phyloP scores from a whole-genome alignment of 202 grass and related monocot species.

The Bolboschoenoplectus hybrid region DNA sequence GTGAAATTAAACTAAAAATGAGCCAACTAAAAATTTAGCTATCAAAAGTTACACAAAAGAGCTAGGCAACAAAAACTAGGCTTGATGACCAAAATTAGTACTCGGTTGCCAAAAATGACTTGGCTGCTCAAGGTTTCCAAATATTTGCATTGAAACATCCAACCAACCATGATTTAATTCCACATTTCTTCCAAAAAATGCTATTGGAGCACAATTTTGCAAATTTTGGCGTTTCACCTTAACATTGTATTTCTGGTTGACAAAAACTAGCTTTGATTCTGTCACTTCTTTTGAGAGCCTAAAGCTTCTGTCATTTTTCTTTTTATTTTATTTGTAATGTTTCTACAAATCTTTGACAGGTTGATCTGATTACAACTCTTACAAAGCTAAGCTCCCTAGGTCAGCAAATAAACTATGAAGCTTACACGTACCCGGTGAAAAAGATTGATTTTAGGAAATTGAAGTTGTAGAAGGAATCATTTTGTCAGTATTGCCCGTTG shows the following conservation, averaged over 20 bases:
- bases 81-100: not conserved
- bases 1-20: not conserved
- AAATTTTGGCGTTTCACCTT: not conserved
- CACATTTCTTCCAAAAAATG: not conserved
- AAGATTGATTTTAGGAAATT: constrained; percentile 84
- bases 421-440: constrained; percentile 79
- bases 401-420: constrained; percentile 94
- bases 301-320: constrained; percentile 1
- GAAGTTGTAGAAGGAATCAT: constrained; percentile 56
- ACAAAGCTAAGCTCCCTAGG: constrained; percentile 86
- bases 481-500: constrained; percentile 12
- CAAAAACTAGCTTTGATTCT: not conserved
- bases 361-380: constrained; percentile 93
- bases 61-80: not conserved
- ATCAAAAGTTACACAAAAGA: not conserved
- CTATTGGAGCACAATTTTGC: not conserved
- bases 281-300: not conserved
- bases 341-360: constrained; percentile 49
- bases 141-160: not conserved
- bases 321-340: not conserved
- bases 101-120: not conserved
- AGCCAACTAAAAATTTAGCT: not conserved
- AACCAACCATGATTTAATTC: not conserved
- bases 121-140: not conserved
- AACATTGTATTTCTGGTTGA: not conserved